These are phyloP conservation scores for Aspergillus bertholletiae DNA, from an alignment of 495 filamentous ascomycete species.

Conservation along the genomic window DNA sequence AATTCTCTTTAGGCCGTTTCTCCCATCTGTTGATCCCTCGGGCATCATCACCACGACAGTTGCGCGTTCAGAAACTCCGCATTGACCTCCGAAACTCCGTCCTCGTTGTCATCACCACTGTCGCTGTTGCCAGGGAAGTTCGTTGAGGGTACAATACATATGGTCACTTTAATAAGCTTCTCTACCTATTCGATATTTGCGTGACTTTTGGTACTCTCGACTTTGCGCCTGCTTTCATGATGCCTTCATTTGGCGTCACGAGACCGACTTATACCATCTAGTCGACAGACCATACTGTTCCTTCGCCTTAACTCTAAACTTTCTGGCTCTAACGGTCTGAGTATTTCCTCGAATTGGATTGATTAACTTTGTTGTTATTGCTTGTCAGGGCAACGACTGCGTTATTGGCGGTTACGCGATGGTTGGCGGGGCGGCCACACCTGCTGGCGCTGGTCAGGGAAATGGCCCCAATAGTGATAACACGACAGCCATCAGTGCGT, in stretches of 20 bases:
- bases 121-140: neutral
- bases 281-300: neutral
- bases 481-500: conserved; percentile 21
- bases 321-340: neutral
- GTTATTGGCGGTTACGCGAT: conserved; percentile 8
- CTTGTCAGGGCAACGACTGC: neutral
- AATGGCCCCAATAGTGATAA: conserved; percentile 22
- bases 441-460: conserved; percentile 19
- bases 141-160: neutral
- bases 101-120: neutral
- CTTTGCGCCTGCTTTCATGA: conserved; percentile 15
- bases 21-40: neutral
- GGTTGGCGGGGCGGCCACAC: conserved; percentile 21
- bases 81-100: conserved; percentile 10
- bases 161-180: neutral
- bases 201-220: neutral
- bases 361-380: neutral
- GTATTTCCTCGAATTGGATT: neutral
- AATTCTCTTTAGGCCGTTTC: neutral
- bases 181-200: neutral
- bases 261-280: conserved; percentile 16
- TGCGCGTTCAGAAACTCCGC: neutral
- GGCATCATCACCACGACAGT: neutral
- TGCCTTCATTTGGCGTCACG: conserved; percentile 19
- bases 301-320: neutral